A percentile compares a stretch with the other conserved stretches of the same genome.
phyloP scores from a whole-genome alignment of 2,329 filamentous ascomycete species.

The Colletotrichum sp. region DNA sequence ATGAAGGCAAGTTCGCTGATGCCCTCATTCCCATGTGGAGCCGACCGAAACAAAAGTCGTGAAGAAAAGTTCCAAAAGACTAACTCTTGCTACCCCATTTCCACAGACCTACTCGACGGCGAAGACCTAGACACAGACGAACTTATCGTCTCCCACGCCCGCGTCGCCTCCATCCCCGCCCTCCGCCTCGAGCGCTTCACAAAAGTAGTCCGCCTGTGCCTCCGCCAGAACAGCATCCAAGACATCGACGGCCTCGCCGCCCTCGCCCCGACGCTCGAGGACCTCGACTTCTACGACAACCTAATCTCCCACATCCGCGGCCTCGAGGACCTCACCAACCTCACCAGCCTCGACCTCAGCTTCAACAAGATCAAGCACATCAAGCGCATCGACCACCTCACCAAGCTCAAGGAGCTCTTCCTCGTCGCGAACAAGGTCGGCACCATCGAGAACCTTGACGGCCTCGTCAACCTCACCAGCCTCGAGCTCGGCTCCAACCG shows the following conservation, averaged over 20 bases:
- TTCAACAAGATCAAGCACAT: constrained; percentile 99
- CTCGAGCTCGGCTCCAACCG: constrained; percentile 92
- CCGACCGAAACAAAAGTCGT: background rate
- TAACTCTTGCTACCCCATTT: constrained; percentile 1
- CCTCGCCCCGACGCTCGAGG: constrained; percentile 71
- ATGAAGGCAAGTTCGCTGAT: constrained; percentile 66
- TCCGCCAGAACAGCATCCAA: constrained; percentile 90
- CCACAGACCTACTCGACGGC: constrained; percentile 63
- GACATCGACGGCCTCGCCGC: constrained; percentile 75
- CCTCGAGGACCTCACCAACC: constrained; percentile 75
- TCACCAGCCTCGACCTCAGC: constrained; percentile 85
- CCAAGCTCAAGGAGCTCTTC: constrained; percentile 80
- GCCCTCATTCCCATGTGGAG: background rate
- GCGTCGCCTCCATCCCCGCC: constrained; percentile 77
- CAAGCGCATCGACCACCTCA: constrained; percentile 82
- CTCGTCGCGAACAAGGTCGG: constrained; percentile 95
- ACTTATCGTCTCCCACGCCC: constrained; percentile 89
- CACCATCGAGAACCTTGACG: constrained; percentile 83
- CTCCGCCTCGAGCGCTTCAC: constrained; percentile 85
- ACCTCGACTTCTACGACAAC: constrained; percentile 97
- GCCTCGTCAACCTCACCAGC: constrained; percentile 75
- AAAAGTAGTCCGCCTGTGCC: constrained; percentile 77
- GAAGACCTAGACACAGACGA: constrained; percentile 70
- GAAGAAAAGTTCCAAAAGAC: background rate
- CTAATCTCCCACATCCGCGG: constrained; percentile 85